Percentiles rank a stretch among this genome's conserved stretches.
Conservation (phyloP, 1,284 basidiomycete genomes). For the Limonomyces culmigenus region DNA sequence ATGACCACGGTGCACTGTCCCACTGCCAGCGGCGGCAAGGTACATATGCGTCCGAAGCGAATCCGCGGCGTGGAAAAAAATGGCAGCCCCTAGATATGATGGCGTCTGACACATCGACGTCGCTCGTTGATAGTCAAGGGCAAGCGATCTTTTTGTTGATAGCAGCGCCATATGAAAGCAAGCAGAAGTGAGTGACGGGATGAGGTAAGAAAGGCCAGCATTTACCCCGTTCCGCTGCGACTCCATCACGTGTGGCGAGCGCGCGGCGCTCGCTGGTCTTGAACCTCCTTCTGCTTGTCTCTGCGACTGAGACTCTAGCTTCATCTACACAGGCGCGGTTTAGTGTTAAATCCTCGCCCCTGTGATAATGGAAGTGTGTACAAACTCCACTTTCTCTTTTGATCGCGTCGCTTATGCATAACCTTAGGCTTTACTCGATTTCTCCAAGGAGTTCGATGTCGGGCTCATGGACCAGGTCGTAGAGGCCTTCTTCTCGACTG, state of each 20-base stretch:
- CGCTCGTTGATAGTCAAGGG: no score
- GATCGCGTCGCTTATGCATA: conserved; percentile 3
- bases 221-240: no score
- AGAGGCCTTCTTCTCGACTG: conserved; percentile 65
- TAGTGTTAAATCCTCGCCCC: neutral
- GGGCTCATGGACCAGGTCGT: conserved; percentile 75
- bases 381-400: neutral
- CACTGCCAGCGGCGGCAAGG: no score
- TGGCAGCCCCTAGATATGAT: no score
- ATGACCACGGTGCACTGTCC: no score
- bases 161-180: neutral
- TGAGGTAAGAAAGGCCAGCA: neutral
- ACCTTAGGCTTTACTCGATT: conserved; percentile 67
- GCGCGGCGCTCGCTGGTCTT: neutral
- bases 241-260: no score
- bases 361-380: conserved; percentile 14
- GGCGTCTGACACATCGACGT: no score
- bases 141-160: no score
- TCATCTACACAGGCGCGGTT: neutral
- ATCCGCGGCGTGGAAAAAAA: no score
- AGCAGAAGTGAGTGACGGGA: neutral
- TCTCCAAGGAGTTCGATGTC: conserved; percentile 76
- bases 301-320: neutral
- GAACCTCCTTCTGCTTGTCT: no score
- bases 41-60: no score